phyloP scores from a whole-genome alignment of 2,329 filamentous ascomycete genomes.

The Trichophyton rubrum region DNA sequence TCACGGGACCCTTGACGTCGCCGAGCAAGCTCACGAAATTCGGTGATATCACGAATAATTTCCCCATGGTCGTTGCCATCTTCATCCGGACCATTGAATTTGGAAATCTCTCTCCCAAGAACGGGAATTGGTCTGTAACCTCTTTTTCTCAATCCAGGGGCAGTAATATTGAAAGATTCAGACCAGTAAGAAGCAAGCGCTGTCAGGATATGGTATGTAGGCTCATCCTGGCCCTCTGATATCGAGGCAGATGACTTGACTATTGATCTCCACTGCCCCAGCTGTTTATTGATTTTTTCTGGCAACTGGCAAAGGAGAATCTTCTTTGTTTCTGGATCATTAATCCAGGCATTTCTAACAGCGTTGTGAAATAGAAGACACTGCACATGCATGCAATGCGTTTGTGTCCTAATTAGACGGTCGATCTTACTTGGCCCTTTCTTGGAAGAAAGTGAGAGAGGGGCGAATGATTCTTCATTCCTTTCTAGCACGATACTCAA shows the following conservation, averaged over 20 bases:
- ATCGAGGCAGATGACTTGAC: constrained; percentile 37
- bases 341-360: constrained; percentile 70
- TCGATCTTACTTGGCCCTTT: constrained; percentile 81
- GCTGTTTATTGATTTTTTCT: constrained; percentile 54
- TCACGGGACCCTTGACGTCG: constrained; percentile 71
- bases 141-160: constrained; percentile 72
- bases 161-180: constrained; percentile 62
- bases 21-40: constrained; percentile 57
- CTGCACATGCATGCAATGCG: constrained; percentile 83
- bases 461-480: constrained; percentile 45
- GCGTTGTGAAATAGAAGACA: constrained; percentile 82
- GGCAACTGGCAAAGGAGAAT: constrained; percentile 64
- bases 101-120: constrained; percentile 60
- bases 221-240: constrained; percentile 42
- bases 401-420: constrained; percentile 60
- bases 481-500: constrained; percentile 57
- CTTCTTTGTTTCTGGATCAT: constrained; percentile 61
- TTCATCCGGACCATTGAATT: constrained; percentile 50
- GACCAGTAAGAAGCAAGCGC: constrained; percentile 78
- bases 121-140: constrained; percentile 73
- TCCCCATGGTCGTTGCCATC: constrained; percentile 63
- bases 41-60: constrained; percentile 51
- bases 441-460: constrained; percentile 49
- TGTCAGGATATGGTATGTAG: constrained; percentile 63
- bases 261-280: constrained; percentile 65